phyloP scores from a whole-genome alignment of 2,329 filamentous ascomycete species.

The Botryosphaeria agaves region DNA sequence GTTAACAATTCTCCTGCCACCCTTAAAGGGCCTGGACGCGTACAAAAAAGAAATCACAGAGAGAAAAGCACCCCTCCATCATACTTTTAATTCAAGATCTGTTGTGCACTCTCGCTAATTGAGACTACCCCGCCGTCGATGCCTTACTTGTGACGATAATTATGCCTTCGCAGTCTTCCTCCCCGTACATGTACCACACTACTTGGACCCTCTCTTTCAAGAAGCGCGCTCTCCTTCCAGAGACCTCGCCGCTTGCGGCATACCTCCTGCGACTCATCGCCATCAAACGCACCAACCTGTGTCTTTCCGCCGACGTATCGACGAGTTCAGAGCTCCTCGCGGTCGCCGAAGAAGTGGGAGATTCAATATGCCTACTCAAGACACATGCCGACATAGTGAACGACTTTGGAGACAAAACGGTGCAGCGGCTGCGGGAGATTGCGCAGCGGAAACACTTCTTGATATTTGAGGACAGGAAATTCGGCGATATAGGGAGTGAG shows the following conservation, averaged over 20 bases:
- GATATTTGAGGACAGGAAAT: conserved; percentile 38
- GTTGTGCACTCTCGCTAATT: too few species aligned
- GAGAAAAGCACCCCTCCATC: too few species aligned
- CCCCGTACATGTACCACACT: too few species aligned
- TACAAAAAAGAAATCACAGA: too few species aligned
- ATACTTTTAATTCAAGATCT: too few species aligned
- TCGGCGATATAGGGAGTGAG: conserved; percentile 38
- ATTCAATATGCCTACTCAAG: conserved; percentile 42
- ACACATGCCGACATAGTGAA: conserved; percentile 44
- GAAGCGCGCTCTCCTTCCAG: conserved; percentile 24
- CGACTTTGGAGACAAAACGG: conserved; percentile 41
- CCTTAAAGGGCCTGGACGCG: too few species aligned
- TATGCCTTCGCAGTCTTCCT: too few species aligned
- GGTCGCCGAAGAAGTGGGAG: conserved; percentile 40
- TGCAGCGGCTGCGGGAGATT: conserved; percentile 28
- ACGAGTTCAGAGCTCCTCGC: conserved; percentile 36
- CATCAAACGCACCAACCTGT: conserved; percentile 33
- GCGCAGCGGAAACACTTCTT: conserved; percentile 31
- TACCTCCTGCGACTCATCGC: conserved; percentile 32
- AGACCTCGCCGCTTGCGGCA: conserved; percentile 25
- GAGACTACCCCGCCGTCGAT: too few species aligned
- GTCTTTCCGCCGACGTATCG: conserved; percentile 39
- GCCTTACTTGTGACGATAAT: too few species aligned
- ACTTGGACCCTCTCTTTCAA: conserved; percentile 25
- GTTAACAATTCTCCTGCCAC: too few species aligned